Conservation (phyloP, 2,329 filamentous ascomycete species). For the Fusarium denticulatum region DNA sequence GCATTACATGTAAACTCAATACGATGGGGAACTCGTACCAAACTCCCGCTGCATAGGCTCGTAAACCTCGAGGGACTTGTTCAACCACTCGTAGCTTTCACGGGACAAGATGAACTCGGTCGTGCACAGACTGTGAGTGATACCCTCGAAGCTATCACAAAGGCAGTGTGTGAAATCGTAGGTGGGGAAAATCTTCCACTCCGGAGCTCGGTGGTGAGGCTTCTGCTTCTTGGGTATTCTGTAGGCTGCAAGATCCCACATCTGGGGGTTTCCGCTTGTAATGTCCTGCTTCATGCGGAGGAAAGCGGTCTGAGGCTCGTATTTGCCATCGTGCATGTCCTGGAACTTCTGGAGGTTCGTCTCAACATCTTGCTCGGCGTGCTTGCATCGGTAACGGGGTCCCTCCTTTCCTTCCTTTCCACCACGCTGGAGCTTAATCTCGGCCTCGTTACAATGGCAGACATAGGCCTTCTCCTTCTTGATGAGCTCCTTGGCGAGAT, state of each 20-base stretch:
- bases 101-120: slow-evolving; percentile 89
- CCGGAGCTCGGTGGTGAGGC: slow-evolving; percentile 82
- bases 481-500: slow-evolving; percentile 87
- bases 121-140: slow-evolving; percentile 92
- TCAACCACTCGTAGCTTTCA: slow-evolving; percentile 90
- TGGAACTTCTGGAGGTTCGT: slow-evolving; percentile 85
- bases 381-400: slow-evolving; percentile 80
- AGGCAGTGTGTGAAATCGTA: slow-evolving; percentile 94
- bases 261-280: slow-evolving; percentile 85
- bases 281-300: slow-evolving; percentile 95
- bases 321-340: slow-evolving; percentile 91
- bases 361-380: slow-evolving; percentile 78
- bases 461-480: slow-evolving; percentile 78
- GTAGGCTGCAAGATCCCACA: slow-evolving; percentile 97
- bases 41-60: slow-evolving; percentile 95
- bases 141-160: slow-evolving; percentile 90
- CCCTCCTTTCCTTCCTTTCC: slow-evolving; percentile 72
- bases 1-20: too few species aligned
- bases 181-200: slow-evolving; percentile 94
- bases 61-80: slow-evolving; percentile 83
- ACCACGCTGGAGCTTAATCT: slow-evolving; percentile 88
- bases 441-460: slow-evolving; percentile 84
- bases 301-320: slow-evolving; percentile 83
- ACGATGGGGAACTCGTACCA: slow-evolving; percentile 45
- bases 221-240: slow-evolving; percentile 77